Percentiles rank a stretch among this genome's conserved stretches.
Conservation (phyloP, 192 early-diverging fungal genomes). For the Coemansia sp. region DNA sequence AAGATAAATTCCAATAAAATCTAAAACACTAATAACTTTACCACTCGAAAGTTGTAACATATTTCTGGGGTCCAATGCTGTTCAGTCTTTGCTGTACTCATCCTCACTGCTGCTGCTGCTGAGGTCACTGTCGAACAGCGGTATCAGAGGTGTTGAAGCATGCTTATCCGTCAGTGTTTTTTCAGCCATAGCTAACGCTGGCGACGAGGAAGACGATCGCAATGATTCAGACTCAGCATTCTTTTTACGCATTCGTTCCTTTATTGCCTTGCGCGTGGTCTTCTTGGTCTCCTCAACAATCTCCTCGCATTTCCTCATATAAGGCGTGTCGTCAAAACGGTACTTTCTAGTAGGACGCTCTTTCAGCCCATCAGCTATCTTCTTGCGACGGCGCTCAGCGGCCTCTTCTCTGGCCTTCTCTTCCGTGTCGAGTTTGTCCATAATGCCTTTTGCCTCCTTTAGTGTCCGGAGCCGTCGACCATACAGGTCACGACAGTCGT, state of each 20-base stretch:
- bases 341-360: constrained; percentile 66
- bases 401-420: constrained; percentile 30
- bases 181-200: background rate
- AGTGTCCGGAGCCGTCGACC: constrained; percentile 85
- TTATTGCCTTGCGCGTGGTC: constrained; percentile 50
- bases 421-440: constrained; percentile 23
- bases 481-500: constrained; percentile 90
- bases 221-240: background rate
- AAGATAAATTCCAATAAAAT: too few species aligned
- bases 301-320: constrained; percentile 64
- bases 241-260: background rate
- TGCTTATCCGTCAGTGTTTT: background rate
- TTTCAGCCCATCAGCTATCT: constrained; percentile 76
- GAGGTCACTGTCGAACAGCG: constrained; percentile 36
- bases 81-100: constrained; percentile 4
- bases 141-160: constrained; percentile 15
- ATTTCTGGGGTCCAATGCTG: background rate
- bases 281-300: constrained; percentile 62
- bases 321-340: constrained; percentile 83
- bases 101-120: constrained; percentile 11
- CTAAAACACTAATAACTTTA: too few species aligned
- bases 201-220: background rate
- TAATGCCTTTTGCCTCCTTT: constrained; percentile 84
- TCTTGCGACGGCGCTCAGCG: constrained; percentile 75
- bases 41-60: too few species aligned